phyloP scores from a whole-genome alignment of 2,329 filamentous ascomycete genomes.

The Calonectria hongkongensis region DNA sequence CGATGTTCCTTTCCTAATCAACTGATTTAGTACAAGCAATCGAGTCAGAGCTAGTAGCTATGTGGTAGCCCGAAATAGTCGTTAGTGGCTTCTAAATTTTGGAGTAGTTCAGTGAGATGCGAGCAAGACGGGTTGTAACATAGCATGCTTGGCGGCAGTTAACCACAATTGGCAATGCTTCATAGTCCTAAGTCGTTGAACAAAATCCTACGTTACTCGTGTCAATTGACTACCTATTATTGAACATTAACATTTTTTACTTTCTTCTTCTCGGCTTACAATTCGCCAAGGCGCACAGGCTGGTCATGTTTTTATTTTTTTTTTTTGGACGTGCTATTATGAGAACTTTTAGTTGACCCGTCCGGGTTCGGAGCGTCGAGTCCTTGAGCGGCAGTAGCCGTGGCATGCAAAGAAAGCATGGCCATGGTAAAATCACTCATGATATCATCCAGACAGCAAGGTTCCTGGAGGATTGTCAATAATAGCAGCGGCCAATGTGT shows the following conservation, averaged over 20 bases:
- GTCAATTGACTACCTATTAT: not conserved
- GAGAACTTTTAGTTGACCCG: constrained; percentile 2
- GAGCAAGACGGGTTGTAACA: not conserved
- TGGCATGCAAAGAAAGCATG: not conserved
- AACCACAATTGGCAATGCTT: constrained; percentile 3
- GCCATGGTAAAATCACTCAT: not conserved
- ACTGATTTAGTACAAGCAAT: constrained; percentile 6
- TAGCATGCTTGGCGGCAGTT: not conserved
- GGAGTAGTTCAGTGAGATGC: not conserved
- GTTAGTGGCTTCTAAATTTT: constrained; percentile 1
- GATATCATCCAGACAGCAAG: not conserved
- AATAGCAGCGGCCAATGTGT: constrained; percentile 9
- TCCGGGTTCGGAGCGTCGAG: constrained; percentile 3
- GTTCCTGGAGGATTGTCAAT: not conserved
- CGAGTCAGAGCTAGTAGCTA: constrained; percentile 19
- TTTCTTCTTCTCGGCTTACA: not conserved
- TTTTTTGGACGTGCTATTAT: constrained; percentile 3
- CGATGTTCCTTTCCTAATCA: constrained; percentile 29
- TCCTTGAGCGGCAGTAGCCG: not conserved
- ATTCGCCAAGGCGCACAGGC: not conserved
- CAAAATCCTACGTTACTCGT: constrained; percentile 9
- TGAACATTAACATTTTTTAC: not conserved
- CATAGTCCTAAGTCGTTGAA: not conserved
- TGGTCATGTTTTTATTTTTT: not conserved
- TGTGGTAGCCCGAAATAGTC: constrained; percentile 20